Base-by-base conservation (phyloP, 306 rosid genomes). In the Prunus dulcis region DNA sequence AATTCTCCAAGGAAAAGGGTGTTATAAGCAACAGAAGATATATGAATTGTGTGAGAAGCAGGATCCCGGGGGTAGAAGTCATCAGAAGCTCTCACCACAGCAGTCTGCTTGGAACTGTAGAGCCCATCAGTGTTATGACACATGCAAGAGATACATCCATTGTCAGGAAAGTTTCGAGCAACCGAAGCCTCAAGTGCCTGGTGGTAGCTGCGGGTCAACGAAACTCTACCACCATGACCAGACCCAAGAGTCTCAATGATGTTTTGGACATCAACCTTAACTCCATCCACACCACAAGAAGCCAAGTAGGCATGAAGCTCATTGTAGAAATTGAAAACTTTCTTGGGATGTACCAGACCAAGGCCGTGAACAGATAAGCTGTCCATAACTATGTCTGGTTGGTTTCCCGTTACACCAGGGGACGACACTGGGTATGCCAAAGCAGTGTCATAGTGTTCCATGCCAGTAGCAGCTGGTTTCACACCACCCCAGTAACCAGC, bases 401-500 rank as follows among this genome's bases (percentile, higher is more conserved):
- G 98, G 79, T 96, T 96, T 75, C 98, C 97, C 38, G 78, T 63
- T 64, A 96, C 84, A 57, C 99, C 99, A 2, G 91, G 97, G 19
- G 97, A 92, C 62, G 86, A 89, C 27, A 96, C 88, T 8, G 98
- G 99, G 71, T 96, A 96, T 38, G 97, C 98, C 81, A 96, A 79
- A 67, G 92, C 74, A 10, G 97, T 80, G 67, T 96, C 97, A 34
- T 92, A 91, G 84, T 89, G 96, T 79, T 96, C 99, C 98, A 96
- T 91, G 72, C 97, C 99, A 17, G 72, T 60, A 64, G 93, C 96
- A 64, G 91, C 89, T 56, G 98, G 99, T 75, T 93, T 91, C 75
- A 96, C 99, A 74, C 99, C 99, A 64, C 98, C 99, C 99, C 99
- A 96, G 68, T 96, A 96, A 41, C 99, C 99, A 64, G 93, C 96